These are phyloP conservation scores for Nothopassalora personata DNA, from an alignment of 2,329 filamentous ascomycete species.

Conservation along the genomic window DNA sequence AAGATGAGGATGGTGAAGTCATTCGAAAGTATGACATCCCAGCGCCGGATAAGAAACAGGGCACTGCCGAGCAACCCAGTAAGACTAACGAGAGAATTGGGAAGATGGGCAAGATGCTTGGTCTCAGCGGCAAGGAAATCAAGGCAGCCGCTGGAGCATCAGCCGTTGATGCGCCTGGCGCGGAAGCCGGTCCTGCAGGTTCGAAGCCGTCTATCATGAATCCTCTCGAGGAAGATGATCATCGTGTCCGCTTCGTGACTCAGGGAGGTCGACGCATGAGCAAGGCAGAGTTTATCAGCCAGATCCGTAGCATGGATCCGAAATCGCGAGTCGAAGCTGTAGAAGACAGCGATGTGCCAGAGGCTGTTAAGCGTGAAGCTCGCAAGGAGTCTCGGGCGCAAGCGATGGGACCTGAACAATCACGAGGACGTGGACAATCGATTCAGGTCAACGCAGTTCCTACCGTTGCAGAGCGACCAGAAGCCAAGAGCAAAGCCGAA, in stretches of 20 bases:
- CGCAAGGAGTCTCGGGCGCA: conserved; percentile 38
- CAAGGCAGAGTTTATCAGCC: conserved; percentile 71
- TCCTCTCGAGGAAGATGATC: conserved; percentile 58
- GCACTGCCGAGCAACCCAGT: conserved; percentile 15
- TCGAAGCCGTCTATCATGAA: conserved; percentile 9
- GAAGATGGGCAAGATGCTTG: conserved; percentile 52
- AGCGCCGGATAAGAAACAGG: conserved; percentile 39
- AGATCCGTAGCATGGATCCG: conserved; percentile 67
- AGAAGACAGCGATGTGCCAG: conserved; percentile 44
- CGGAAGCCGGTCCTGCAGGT: conserved; percentile 13
- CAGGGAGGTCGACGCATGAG: conserved; percentile 69
- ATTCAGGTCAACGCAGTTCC: conserved; percentile 14
- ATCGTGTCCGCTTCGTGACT: conserved; percentile 68
- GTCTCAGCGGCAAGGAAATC: conserved; percentile 32
- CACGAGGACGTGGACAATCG: conserved; percentile 1
- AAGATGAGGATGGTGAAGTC: conserved; percentile 81
- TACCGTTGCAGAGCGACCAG: conserved; percentile 20
- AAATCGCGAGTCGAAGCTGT: conserved; percentile 52
- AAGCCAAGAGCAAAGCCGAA: conserved; percentile 10
- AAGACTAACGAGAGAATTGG: conserved; percentile 41
- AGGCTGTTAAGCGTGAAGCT: conserved; percentile 44
- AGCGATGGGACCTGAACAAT: conserved; percentile 14
- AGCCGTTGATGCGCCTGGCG: conserved; percentile 3
- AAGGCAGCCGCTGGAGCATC: conserved; percentile 23
- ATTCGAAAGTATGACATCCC: conserved; percentile 78